These are phyloP conservation scores for Grigorovia yakushimaensis DNA, from an alignment of 805 yeast species.

Conservation along the genomic window DNA sequence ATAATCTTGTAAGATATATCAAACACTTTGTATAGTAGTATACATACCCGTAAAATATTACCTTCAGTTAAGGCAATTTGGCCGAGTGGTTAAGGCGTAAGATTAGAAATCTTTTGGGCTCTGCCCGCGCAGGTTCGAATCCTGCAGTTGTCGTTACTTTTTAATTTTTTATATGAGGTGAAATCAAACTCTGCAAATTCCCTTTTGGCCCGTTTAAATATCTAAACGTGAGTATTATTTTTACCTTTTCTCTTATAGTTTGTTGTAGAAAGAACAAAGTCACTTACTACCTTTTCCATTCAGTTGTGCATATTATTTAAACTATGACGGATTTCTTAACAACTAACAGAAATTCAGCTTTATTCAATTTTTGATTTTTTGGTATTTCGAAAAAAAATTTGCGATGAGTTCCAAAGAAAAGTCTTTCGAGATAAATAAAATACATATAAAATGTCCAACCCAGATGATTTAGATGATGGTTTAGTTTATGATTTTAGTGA, in stretches of 20 bases:
- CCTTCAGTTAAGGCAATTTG: constrained; percentile 24
- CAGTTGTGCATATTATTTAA: no score
- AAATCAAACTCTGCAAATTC: background rate
- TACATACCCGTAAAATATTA: no score
- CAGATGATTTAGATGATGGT: constrained; percentile 76
- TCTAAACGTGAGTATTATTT: no score
- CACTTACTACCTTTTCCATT: no score
- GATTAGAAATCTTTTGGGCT: constrained; percentile 52
- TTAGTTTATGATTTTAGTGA: constrained; percentile 45
- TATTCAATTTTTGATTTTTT: background rate
- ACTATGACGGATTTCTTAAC: background rate
- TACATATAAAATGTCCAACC: constrained; percentile 25
- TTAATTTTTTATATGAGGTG: constrained; percentile 1
- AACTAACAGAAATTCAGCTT: background rate
- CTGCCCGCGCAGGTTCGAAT: constrained; percentile 59
- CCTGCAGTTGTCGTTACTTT: constrained; percentile 44
- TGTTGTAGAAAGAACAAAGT: no score
- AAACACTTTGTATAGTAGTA: no score
- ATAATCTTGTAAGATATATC: no score
- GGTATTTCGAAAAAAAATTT: background rate
- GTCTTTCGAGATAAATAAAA: background rate
- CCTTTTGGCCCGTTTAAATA: background rate
- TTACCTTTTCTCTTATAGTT: no score
- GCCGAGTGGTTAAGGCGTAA: constrained; percentile 64
- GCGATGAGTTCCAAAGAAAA: background rate